Evolutionary conservation across 2,329 filamentous ascomycete species (phyloP).

Genomic region (Colletotrichum gloeosporioides): DNA sequence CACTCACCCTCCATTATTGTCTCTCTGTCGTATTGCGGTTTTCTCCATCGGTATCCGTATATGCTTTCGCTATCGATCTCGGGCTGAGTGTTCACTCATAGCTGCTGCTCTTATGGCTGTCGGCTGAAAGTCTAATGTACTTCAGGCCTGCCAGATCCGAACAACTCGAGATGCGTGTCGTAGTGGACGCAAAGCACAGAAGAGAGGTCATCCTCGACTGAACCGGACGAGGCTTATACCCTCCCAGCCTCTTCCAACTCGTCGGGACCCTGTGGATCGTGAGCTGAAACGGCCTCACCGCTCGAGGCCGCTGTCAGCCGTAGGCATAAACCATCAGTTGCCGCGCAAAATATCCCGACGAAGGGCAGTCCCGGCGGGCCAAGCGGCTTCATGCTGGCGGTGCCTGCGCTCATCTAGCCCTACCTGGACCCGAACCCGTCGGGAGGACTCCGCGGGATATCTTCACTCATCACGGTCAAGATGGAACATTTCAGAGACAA

Average conservation of each 20-base stretch:
- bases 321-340: not conserved
- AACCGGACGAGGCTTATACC: not conserved
- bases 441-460: not conserved
- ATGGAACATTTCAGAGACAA: not conserved
- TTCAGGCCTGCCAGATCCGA: not conserved
- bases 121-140: not conserved
- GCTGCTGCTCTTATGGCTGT: not conserved
- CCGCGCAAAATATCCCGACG: not conserved
- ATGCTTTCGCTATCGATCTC: not conserved
- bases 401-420: not conserved
- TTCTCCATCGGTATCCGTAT: not conserved
- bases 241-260: not conserved
- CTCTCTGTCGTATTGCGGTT: not conserved
- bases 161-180: not conserved
- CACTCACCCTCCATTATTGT: not conserved
- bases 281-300: constrained; percentile 8
- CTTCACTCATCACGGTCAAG: not conserved
- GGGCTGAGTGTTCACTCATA: not conserved
- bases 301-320: not conserved
- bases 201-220: not conserved
- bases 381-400: not conserved
- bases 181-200: rapidly evolving
- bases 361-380: not conserved
- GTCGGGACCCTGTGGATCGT: not conserved
- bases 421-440: not conserved